A percentile compares a stretch with the other conserved stretches of the same genome.
Conservation (phyloP, 2,329 filamentous ascomycete genomes). For the Calonectria fujianensis region DNA sequence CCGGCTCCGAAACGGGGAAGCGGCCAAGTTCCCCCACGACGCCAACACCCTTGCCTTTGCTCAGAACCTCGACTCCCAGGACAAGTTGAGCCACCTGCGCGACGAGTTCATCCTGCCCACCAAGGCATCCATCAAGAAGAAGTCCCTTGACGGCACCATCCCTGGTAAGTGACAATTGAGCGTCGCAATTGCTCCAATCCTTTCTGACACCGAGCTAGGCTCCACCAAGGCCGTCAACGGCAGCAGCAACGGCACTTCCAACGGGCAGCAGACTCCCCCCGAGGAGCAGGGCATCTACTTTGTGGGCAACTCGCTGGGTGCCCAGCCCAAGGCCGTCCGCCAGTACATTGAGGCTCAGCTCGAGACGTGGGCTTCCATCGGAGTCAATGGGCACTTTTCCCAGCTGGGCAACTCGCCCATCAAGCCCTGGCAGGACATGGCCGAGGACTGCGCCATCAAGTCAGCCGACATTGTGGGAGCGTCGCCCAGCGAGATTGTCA, state of each 20-base stretch:
- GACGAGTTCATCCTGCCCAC: conserved; percentile 86
- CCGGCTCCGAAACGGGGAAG: conserved; percentile 63
- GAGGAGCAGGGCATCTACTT: conserved; percentile 80
- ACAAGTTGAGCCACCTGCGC: conserved; percentile 77
- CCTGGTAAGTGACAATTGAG: conserved; percentile 61
- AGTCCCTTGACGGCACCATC: conserved; percentile 69
- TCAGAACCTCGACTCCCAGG: conserved; percentile 73
- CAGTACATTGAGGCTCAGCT: conserved; percentile 83
- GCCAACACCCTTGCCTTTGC: conserved; percentile 70
- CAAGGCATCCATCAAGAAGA: conserved; percentile 81
- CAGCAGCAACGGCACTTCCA: conserved; percentile 51
- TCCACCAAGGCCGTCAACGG: conserved; percentile 44
- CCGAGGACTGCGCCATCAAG: conserved; percentile 81
- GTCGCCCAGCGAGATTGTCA: conserved; percentile 82
- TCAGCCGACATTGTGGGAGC: conserved; percentile 86
- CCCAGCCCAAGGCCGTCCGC: conserved; percentile 83
- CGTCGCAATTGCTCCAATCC: background rate
- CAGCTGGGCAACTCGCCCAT: conserved; percentile 80
- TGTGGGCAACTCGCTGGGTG: conserved; percentile 91
- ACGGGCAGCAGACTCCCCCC: conserved; percentile 46
- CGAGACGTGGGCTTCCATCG: conserved; percentile 88
- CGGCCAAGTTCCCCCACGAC: conserved; percentile 68
- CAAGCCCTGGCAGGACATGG: conserved; percentile 85
- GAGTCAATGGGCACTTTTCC: conserved; percentile 89
- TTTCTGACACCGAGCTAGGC: conserved; percentile 27